Evolutionary conservation across 2,329 filamentous ascomycete species (phyloP).

Genomic region (Ceratocystis albifundus): DNA sequence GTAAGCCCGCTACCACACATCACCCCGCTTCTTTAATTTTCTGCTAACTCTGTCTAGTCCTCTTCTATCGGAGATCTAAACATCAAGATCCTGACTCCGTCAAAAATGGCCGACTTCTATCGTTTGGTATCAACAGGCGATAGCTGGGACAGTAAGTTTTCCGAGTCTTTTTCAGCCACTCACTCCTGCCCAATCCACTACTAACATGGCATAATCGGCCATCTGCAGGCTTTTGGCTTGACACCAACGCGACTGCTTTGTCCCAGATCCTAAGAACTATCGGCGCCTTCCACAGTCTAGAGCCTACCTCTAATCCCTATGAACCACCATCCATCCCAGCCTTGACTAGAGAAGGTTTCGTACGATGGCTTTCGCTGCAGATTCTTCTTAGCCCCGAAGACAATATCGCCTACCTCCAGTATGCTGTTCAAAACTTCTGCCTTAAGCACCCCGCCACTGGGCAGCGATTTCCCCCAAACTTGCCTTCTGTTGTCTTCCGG

Average conservation of each 20-base stretch:
- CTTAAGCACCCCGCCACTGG: conserved; percentile 65
- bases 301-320: conserved; percentile 63
- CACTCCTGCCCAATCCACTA: not conserved
- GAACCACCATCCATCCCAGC: conserved; percentile 67
- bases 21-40: not conserved
- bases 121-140: conserved; percentile 51
- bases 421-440: conserved; percentile 64
- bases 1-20: conserved; percentile 3
- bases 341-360: conserved; percentile 72
- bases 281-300: conserved; percentile 78
- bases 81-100: conserved; percentile 45
- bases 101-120: conserved; percentile 68
- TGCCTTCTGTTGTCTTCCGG: conserved; percentile 57
- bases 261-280: conserved; percentile 88
- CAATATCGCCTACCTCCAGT: conserved; percentile 73
- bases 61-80: conserved; percentile 47
- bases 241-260: conserved; percentile 60
- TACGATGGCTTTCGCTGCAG: conserved; percentile 88
- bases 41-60: conserved; percentile 33
- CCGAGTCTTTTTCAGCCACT: conserved; percentile 12
- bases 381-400: conserved; percentile 77
- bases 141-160: conserved; percentile 53
- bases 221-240: conserved; percentile 60
- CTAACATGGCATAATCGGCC: conserved; percentile 9
- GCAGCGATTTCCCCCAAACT: conserved; percentile 49